Conservation (phyloP, 192 early-diverging fungal genomes). For the Coemansia javaensis region DNA sequence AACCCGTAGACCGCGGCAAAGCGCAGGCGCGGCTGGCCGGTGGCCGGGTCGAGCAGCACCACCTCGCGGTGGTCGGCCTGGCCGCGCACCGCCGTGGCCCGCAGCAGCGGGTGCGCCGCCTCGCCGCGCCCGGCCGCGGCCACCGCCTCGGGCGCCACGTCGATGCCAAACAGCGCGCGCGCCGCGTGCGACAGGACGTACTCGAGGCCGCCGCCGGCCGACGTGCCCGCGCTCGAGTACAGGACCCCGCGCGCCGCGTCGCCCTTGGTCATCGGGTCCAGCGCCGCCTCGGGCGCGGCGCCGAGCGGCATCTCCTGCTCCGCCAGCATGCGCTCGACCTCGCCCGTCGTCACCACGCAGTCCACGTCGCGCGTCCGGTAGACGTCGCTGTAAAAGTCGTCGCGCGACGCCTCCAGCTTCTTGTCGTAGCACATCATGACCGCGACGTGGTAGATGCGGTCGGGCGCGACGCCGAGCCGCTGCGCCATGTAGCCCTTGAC, state of each 20-base stretch:
- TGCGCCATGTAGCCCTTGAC: slow-evolving; percentile 80
- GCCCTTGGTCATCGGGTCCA: slow-evolving; percentile 55
- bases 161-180: slow-evolving; percentile 65
- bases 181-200: slow-evolving; percentile 85
- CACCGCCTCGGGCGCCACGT: slow-evolving; percentile 54
- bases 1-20: slow-evolving; percentile 94
- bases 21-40: slow-evolving; percentile 56
- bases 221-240: slow-evolving; percentile 68
- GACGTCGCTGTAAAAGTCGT: slow-evolving; percentile 82
- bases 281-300: slow-evolving; percentile 48
- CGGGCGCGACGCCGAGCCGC: slow-evolving; percentile 58
- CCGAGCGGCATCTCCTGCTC: slow-evolving; percentile 58
- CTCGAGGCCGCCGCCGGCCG: slow-evolving; percentile 88
- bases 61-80: slow-evolving; percentile 72
- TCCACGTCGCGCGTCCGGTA: slow-evolving; percentile 89
- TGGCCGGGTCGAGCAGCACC: slow-evolving; percentile 48
- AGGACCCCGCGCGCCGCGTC: slow-evolving; percentile 32
- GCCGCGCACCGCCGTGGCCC: slow-evolving; percentile 72
- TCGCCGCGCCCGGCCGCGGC: slow-evolving; percentile 43
- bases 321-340: slow-evolving; percentile 80
- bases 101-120: slow-evolving; percentile 46
- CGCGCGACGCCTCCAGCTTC: slow-evolving; percentile 93
- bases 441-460: slow-evolving; percentile 86
- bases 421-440: slow-evolving; percentile 99
- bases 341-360: slow-evolving; percentile 91